Conservation (phyloP, 495 filamentous ascomycete species). For the Penicillium bialowiezense region DNA sequence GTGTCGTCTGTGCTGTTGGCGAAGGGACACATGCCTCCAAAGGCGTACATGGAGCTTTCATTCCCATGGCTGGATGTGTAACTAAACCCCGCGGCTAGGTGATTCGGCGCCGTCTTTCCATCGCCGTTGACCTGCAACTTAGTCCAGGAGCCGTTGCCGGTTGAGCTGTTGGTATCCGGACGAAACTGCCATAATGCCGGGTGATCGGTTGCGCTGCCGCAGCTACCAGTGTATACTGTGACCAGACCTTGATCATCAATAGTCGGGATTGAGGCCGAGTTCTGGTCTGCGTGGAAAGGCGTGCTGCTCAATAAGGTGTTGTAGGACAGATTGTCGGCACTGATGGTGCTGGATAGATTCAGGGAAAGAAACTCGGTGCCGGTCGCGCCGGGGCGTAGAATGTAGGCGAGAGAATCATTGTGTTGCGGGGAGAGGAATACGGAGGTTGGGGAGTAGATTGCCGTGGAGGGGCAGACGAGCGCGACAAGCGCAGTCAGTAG, state of each 20-base stretch:
- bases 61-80: conserved; percentile 60
- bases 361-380: conserved; percentile 56
- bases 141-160: conserved; percentile 58
- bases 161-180: conserved; percentile 31
- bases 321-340: conserved; percentile 48
- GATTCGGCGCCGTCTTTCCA: conserved; percentile 52
- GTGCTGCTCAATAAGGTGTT: conserved; percentile 57
- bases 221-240: conserved; percentile 68
- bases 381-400: conserved; percentile 52
- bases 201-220: conserved; percentile 41
- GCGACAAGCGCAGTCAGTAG: conserved; percentile 18
- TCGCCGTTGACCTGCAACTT: conserved; percentile 23
- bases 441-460: conserved; percentile 70
- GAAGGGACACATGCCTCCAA: conserved; percentile 86
- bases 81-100: conserved; percentile 61
- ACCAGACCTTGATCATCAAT: conserved; percentile 65
- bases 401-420: conserved; percentile 52
- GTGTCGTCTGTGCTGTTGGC: conserved; percentile 34
- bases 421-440: conserved; percentile 56
- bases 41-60: conserved; percentile 60
- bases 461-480: conserved; percentile 24
- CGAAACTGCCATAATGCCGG: conserved; percentile 55
- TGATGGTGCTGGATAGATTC: conserved; percentile 57
- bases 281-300: conserved; percentile 57
- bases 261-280: conserved; percentile 57